phyloP scores from a whole-genome alignment of 2,329 filamentous ascomycete species.

The Epichloe glyceriae region DNA sequence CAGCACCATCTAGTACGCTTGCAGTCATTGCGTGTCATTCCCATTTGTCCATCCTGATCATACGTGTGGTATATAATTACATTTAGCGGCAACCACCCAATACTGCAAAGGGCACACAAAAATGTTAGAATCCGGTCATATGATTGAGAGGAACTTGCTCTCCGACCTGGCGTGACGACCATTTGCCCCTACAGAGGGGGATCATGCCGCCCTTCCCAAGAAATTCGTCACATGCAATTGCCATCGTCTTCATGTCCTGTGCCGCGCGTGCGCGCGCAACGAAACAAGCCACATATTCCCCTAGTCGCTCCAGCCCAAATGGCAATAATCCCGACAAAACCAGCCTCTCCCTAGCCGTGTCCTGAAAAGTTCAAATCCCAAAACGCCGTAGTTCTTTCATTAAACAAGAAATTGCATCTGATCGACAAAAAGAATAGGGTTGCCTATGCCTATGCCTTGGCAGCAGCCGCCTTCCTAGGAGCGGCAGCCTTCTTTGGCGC shows the following conservation, averaged over 20 bases:
- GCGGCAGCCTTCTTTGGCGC: conserved; percentile 31
- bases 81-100: conserved; percentile 3
- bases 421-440: conserved; percentile 12
- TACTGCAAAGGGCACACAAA: not conserved
- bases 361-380: conserved; percentile 14
- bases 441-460: conserved; percentile 26
- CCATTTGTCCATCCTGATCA: not conserved
- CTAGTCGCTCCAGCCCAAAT: conserved; percentile 10
- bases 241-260: conserved; percentile 9
- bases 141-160: not conserved
- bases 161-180: conserved; percentile 1
- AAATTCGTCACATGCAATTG: conserved; percentile 5
- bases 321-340: conserved; percentile 8
- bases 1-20: not conserved
- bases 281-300: conserved; percentile 11
- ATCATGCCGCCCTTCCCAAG: not conserved
- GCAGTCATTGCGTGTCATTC: conserved; percentile 6
- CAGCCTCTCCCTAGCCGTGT: conserved; percentile 8
- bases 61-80: conserved; percentile 8
- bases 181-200: not conserved
- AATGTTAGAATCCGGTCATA: not conserved
- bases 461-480: conserved; percentile 31
- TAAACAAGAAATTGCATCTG: conserved; percentile 12
- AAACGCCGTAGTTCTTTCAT: conserved; percentile 25
- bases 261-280: conserved; percentile 9